Percentiles rank a stretch among this genome's conserved stretches.
These are phyloP conservation scores for Silene uniflora DNA, from an alignment of 148 eudicot species.

Conservation along the genomic window DNA sequence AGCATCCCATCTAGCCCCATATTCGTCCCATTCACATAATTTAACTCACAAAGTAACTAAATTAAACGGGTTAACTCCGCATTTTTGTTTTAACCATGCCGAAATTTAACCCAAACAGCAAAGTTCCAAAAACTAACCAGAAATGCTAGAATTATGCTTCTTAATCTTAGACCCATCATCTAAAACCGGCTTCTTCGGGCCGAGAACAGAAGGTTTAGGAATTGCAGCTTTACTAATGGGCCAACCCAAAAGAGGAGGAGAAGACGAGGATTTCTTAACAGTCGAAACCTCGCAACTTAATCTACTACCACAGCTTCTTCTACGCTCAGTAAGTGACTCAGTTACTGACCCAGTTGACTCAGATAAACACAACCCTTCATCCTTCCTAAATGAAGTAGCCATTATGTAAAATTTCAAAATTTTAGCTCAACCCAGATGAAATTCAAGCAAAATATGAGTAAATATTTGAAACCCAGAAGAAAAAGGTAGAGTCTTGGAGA, in stretches of 20 bases:
- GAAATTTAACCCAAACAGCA: not conserved
- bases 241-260: slow-evolving; percentile 67
- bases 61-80: too few species aligned
- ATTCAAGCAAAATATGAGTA: not conserved
- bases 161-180: slow-evolving; percentile 37
- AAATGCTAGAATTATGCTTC: slow-evolving; percentile 47
- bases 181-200: slow-evolving; percentile 25
- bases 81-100: not conserved
- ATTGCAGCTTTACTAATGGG: slow-evolving; percentile 56
- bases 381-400: slow-evolving; percentile 36
- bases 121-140: slow-evolving; percentile 43
- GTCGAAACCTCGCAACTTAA: slow-evolving; percentile 35
- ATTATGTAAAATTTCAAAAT: slow-evolving; percentile 16
- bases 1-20: too few species aligned
- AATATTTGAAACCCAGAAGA: slow-evolving; percentile 18
- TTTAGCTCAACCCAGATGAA: not conserved
- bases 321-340: slow-evolving; percentile 33
- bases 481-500: not conserved
- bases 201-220: slow-evolving; percentile 30
- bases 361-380: slow-evolving; percentile 28
- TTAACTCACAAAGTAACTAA: too few species aligned
- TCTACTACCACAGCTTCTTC: slow-evolving; percentile 40
- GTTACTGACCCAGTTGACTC: slow-evolving; percentile 22
- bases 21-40: too few species aligned
- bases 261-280: slow-evolving; percentile 24